A percentile compares a stretch with the other conserved stretches of the same genome.
These are phyloP conservation scores for Hanseniaspora gamundiae DNA, from an alignment of 1,139 yeast genomes.

Conservation along the genomic window DNA sequence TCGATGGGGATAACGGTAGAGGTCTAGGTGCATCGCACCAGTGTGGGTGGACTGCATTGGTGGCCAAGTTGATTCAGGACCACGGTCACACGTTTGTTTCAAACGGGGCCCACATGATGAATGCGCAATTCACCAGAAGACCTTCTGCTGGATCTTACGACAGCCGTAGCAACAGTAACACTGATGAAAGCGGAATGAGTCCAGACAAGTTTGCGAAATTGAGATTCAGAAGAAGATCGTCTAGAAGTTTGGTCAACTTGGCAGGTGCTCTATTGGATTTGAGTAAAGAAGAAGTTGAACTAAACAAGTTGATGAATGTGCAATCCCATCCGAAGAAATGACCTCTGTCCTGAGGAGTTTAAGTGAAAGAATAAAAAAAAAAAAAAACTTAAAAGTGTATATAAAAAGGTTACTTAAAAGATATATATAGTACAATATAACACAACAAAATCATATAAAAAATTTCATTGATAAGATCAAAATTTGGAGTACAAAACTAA, in stretches of 20 bases:
- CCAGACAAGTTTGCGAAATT: conserved; percentile 15
- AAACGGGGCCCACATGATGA: conserved; percentile 9
- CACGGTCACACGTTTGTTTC: conserved; percentile 60
- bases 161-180: conserved; percentile 5
- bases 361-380: background rate
- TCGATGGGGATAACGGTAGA: conserved; percentile 91
- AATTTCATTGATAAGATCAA: background rate
- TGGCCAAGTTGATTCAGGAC: conserved; percentile 89
- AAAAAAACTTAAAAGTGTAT: background rate
- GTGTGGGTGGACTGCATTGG: conserved; percentile 94
- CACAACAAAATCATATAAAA: background rate
- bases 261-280: conserved; percentile 57
- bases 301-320: conserved; percentile 11
- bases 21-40: conserved; percentile 95
- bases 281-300: conserved; percentile 43
- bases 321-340: background rate
- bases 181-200: conserved; percentile 6
- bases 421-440: background rate
- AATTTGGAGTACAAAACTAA: conserved; percentile 83
- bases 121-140: conserved; percentile 10
- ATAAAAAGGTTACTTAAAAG: background rate
- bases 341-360: too few species aligned
- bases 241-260: conserved; percentile 54
- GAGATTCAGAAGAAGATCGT: conserved; percentile 54
- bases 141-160: conserved; percentile 6